Evolutionary conservation across 371 early-diverging fungal genomes (phyloP).

Genomic region (Rhizopus arrhizus): DNA sequence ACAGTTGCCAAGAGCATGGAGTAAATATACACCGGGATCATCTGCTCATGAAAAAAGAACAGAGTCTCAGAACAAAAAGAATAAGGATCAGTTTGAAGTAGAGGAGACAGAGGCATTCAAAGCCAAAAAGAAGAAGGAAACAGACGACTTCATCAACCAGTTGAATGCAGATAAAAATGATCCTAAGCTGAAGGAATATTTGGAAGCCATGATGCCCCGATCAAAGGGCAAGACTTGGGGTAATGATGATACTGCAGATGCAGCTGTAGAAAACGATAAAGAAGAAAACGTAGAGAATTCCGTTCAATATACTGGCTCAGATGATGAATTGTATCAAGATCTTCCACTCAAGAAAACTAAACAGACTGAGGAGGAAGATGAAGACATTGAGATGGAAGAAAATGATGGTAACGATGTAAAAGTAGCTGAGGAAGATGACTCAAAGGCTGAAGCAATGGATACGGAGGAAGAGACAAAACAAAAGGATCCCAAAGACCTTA

Average conservation of each 20-base stretch:
- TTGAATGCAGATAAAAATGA: slow-evolving; percentile 70
- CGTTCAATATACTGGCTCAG: slow-evolving; percentile 64
- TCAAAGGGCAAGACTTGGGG: slow-evolving; percentile 86
- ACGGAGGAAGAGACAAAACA: slow-evolving; percentile 26
- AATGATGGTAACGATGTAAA: slow-evolving; percentile 3
- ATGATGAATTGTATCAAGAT: slow-evolving; percentile 75
- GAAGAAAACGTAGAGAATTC: slow-evolving; percentile 34
- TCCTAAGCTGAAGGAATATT: slow-evolving; percentile 83
- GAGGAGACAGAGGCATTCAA: slow-evolving; percentile 47
- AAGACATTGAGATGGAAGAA: slow-evolving; percentile 37
- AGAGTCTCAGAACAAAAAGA: slow-evolving; percentile 33
- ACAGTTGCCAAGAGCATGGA: slow-evolving; percentile 89
- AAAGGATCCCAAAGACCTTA: slow-evolving; percentile 61
- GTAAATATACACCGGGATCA: slow-evolving; percentile 78
- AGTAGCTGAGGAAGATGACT: slow-evolving; percentile 14
- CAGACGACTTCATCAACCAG: slow-evolving; percentile 53
- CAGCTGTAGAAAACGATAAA: slow-evolving; percentile 27
- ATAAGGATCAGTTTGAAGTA: slow-evolving; percentile 41
- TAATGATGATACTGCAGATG: slow-evolving; percentile 77
- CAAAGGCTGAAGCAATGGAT: slow-evolving; percentile 19
- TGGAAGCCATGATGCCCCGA: slow-evolving; percentile 85
- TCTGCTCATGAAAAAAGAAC: slow-evolving; percentile 61
- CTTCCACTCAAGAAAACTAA: slow-evolving; percentile 47
- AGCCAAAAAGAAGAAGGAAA: slow-evolving; percentile 36
- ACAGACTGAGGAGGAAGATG: slow-evolving; percentile 30